Evolutionary conservation across 306 rosid genomes (phyloP).

Genomic region (Clitoria ternatea): DNA sequence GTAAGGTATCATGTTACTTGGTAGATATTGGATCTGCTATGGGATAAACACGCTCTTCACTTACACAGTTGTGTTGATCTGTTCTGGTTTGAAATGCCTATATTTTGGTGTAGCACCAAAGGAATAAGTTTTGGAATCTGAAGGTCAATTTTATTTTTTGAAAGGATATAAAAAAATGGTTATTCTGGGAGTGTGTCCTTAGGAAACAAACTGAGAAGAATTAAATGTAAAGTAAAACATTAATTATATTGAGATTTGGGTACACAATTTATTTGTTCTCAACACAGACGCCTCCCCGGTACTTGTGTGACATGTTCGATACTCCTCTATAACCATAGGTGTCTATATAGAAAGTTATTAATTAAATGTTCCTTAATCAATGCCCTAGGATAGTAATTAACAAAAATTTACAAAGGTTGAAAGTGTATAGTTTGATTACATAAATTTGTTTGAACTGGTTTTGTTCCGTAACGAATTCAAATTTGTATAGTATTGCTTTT

Average conservation of each 20-base stretch:
- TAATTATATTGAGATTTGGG: neutral
- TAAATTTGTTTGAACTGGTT: neutral
- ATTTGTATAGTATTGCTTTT: neutral
- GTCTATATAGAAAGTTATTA: too few relatives aligned
- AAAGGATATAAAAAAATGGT: neutral
- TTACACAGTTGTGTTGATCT: neutral
- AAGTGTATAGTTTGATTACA: neutral
- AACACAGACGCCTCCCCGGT: too few relatives aligned
- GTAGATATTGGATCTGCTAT: neutral
- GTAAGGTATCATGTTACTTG: neutral
- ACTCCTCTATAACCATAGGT: too few relatives aligned
- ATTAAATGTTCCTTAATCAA: neutral
- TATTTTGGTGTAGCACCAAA: neutral
- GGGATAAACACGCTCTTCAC: neutral
- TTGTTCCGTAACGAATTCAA: neutral
- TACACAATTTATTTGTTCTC: neutral
- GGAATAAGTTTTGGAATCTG: conserved; percentile 1
- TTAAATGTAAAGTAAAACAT: neutral
- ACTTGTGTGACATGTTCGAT: too few relatives aligned
- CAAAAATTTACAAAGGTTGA: neutral
- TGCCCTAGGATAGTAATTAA: neutral
- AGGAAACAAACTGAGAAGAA: neutral
- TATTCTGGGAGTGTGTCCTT: neutral
- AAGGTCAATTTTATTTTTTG: neutral
- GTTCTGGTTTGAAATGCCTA: conserved; percentile 8